Base-by-base conservation (phyloP, 495 filamentous ascomycete species). In the Tirmania nivea region DNA sequence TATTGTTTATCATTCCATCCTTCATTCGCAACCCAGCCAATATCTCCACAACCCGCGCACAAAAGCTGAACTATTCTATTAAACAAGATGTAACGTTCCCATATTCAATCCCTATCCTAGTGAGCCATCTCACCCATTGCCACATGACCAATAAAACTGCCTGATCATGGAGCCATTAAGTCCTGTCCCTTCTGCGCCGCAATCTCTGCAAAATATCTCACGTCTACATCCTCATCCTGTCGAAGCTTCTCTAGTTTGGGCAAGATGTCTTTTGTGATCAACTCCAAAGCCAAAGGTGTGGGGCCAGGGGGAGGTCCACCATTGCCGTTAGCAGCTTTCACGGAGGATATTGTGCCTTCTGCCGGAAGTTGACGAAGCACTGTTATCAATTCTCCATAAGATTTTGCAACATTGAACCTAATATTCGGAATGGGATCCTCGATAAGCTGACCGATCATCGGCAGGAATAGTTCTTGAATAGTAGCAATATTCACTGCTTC, bases 351-450 rank as follows among this genome's bases (percentile, higher is more conserved):
- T 20, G 90, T 96, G 54, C 86, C 85, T 61, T 89, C 73, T 34
- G 81, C 81, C 1, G 90, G 90, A 17, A 97, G 76, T 53, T 86
- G 84, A 67, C 85, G 83, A 63, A 97, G 73, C 25, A 89, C 86
- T 55, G 82, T 78, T 60, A 96, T 88, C 45, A 97, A 71, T 45
- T 89, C 78, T 16, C 78, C 76, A 64, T 95, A 97, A 31, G 92
- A 95, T 70, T 97, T 97, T 53, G 90, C 92, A 51, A 96, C 89
- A 64, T 97, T 97, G 75, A 97, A 97, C 52, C 90, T 86, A 65
- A 97, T 97, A 67, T 97, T 97, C 52, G 90, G 90, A 63, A 97
- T 97, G 31, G 88, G 86, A 64, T 97, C 90, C 14, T 75, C 73
- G 31, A 93, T 83, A 34, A 97, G 79, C 69, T 87, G 81, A 63